A percentile compares a stretch with the other conserved stretches of the same genome.
Evolutionary conservation across 805 yeast genomes (phyloP).

Genomic region (Lipomyces mesembrius): DNA sequence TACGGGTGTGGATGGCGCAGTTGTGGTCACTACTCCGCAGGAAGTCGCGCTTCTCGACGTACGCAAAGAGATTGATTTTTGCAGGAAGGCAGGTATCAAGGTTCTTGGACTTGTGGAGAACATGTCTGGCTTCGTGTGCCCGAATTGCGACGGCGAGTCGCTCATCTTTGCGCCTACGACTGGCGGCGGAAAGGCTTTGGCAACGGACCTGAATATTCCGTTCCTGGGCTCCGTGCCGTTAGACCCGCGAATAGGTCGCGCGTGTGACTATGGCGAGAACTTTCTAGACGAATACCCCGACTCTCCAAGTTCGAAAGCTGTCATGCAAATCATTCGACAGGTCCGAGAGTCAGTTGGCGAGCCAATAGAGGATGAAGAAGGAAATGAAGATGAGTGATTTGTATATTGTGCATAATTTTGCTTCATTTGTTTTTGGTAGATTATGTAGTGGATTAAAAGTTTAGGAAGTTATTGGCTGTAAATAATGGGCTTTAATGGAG

Average conservation of each 20-base stretch:
- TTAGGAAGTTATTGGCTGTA: not conserved
- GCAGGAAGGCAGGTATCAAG: slow-evolving; percentile 85
- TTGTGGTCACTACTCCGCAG: slow-evolving; percentile 95
- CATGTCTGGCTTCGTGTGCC: slow-evolving; percentile 99
- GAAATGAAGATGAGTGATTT: slow-evolving; percentile 35
- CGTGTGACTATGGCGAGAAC: slow-evolving; percentile 85
- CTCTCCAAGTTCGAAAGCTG: slow-evolving; percentile 89
- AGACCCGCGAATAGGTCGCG: slow-evolving; percentile 90
- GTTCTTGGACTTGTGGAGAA: slow-evolving; percentile 92
- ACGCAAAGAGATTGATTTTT: slow-evolving; percentile 92
- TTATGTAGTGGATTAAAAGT: not conserved
- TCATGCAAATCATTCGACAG: slow-evolving; percentile 69
- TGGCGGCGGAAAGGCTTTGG: slow-evolving; percentile 89
- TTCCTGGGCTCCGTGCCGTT: slow-evolving; percentile 92
- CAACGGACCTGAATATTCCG: slow-evolving; percentile 75
- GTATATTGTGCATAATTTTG: not conserved
- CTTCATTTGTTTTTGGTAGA: not conserved
- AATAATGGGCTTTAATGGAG: not conserved
- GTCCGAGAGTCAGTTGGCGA: slow-evolving; percentile 35
- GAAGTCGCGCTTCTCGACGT: slow-evolving; percentile 96
- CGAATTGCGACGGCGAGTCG: slow-evolving; percentile 87
- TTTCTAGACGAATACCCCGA: slow-evolving; percentile 85
- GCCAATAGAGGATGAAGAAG: slow-evolving; percentile 44
- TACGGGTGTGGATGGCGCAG: slow-evolving; percentile 92
- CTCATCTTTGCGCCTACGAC: slow-evolving; percentile 93